Conservation (phyloP, 129 eudicot genomes). For the Artemisia argyi region DNA sequence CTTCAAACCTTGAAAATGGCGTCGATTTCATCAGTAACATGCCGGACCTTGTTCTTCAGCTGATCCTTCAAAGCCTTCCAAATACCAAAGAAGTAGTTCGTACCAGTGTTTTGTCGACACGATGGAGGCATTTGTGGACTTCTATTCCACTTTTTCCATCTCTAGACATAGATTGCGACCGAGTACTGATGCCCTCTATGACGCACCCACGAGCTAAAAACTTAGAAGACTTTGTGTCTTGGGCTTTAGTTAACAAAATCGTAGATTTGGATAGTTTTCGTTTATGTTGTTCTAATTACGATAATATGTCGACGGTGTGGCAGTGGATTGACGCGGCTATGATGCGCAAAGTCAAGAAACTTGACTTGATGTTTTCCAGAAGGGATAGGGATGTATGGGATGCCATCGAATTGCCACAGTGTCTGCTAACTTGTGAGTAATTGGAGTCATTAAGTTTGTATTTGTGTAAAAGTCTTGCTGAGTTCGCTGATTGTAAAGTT, state of each 20-base stretch:
- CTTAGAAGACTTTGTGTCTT: background rate
- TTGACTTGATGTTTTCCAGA: too few species aligned
- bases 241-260: background rate
- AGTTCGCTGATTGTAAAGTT: too few species aligned
- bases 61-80: background rate
- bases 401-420: too few species aligned
- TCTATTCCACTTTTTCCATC: background rate
- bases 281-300: background rate
- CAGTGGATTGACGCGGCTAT: background rate
- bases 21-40: constrained; percentile 1
- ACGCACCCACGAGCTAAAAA: too few species aligned
- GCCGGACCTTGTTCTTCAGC: background rate
- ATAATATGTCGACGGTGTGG: background rate
- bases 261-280: background rate
- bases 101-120: background rate
- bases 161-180: background rate
- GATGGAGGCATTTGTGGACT: constrained; percentile 11
- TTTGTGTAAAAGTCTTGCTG: too few species aligned
- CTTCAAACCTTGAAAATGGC: too few species aligned
- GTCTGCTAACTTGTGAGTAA: too few species aligned
- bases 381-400: too few species aligned
- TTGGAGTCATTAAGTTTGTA: too few species aligned
- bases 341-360: background rate
- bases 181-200: too few species aligned
- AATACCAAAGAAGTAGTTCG: background rate